Conservation (phyloP, 345 rosid species). For the Syzygium oleosum region DNA sequence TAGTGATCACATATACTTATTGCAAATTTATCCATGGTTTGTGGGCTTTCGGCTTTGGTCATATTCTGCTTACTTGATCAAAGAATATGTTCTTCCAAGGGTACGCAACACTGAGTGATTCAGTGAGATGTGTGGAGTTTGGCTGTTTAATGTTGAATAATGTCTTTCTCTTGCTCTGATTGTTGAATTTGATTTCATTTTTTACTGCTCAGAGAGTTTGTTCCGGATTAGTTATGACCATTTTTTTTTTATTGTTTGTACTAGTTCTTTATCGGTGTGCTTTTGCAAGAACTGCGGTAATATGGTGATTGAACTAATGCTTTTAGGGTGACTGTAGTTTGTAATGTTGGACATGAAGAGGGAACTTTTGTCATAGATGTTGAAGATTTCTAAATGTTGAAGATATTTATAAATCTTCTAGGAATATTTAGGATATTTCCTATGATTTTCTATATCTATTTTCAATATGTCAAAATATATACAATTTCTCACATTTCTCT, state of each 20-base stretch:
- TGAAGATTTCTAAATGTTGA: too few relatives aligned
- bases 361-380: constrained; percentile 7
- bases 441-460: too few relatives aligned
- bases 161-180: not conserved
- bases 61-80: not conserved
- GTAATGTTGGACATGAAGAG: constrained; percentile 21
- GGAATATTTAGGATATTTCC: too few relatives aligned
- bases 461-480: too few relatives aligned
- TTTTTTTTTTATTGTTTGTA: not conserved
- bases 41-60: too few relatives aligned
- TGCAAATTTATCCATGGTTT: too few relatives aligned
- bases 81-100: not conserved
- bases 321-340: constrained; percentile 17
- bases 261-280: not conserved
- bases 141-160: not conserved
- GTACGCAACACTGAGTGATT: not conserved
- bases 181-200: not conserved
- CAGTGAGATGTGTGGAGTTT: not conserved
- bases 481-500: too few relatives aligned
- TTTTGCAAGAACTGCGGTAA: not conserved
- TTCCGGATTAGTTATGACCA: not conserved
- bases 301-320: not conserved
- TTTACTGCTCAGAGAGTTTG: not conserved
- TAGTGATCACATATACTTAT: too few relatives aligned
- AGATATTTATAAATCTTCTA: too few relatives aligned